Evolutionary conservation across 495 filamentous ascomycete species (phyloP).

Genomic region (Penicillium goetzii): DNA sequence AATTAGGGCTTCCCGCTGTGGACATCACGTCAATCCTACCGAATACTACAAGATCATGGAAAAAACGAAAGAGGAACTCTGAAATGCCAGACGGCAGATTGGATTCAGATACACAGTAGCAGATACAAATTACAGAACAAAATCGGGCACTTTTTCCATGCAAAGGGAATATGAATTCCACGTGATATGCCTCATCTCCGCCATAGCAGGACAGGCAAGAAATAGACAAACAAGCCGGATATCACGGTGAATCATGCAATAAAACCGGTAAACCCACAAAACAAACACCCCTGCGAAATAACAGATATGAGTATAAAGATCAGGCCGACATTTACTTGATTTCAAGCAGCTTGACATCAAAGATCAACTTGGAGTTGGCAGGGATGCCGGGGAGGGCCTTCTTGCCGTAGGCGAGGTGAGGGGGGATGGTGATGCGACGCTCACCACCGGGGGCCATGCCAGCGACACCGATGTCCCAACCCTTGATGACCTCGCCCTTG

Average conservation of each 20-base stretch:
- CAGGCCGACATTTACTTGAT: slow-evolving; percentile 53
- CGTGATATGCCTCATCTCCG: slow-evolving; percentile 46
- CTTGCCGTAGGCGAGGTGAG: slow-evolving; percentile 84
- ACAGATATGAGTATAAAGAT: slow-evolving; percentile 23
- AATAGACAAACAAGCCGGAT: slow-evolving; percentile 49
- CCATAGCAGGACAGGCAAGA: slow-evolving; percentile 34
- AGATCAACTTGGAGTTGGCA: slow-evolving; percentile 83
- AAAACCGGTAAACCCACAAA: slow-evolving; percentile 33
- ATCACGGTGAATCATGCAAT: slow-evolving; percentile 46
- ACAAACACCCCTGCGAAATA: slow-evolving; percentile 39
- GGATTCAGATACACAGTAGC: slow-evolving; percentile 19
- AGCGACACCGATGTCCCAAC: slow-evolving; percentile 92
- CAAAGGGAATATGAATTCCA: slow-evolving; percentile 31
- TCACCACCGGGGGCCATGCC: slow-evolving; percentile 94
- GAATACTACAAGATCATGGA: not conserved
- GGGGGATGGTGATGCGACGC: slow-evolving; percentile 85
- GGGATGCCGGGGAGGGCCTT: slow-evolving; percentile 80
- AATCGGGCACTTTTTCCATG: slow-evolving; percentile 36
- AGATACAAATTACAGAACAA: slow-evolving; percentile 25
- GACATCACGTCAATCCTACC: not conserved
- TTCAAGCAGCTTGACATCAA: slow-evolving; percentile 88
- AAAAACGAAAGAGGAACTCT: not conserved
- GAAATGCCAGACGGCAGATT: slow-evolving; percentile 13
- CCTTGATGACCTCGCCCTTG: slow-evolving; percentile 94
- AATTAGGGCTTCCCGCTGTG: not conserved